Evolutionary conservation across 23 red algal genomes (phyloP), one percentile per base, ranked within the genome.

Genomic region (Gracilaria gracilis): DNA sequence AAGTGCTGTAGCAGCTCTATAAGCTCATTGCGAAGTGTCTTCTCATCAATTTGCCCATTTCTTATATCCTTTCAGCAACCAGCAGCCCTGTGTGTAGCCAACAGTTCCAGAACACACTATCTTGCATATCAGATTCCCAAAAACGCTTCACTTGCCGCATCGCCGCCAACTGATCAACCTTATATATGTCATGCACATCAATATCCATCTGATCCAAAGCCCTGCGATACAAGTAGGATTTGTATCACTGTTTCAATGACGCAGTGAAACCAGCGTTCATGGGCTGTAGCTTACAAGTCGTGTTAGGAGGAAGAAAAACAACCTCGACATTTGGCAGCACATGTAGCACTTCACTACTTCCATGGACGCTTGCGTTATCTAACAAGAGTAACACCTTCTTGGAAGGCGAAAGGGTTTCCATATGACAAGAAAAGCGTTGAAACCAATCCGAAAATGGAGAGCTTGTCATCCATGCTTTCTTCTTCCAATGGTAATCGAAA

Each of bases 381-480:
- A 74, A 4, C 16, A 74, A 13, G 9, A 74, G 39, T 4, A 25
- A 20, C 1, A 74, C 17, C 24, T 74, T 74, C 23, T 17, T 3
- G 1, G 17, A 17, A 31, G 67, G 24, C 9, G 67, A n/a, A 2
- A 15, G 5, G 5, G 42, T 11, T 3, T 21, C 23, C 16, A 28
- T 74, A 21, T 28, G 24, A 13, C 3, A 6, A 9, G 14, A 17
- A 74, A 74, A 74, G 7, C 67, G 4, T 21, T 74, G 25, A 3
- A 74, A 21, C 67, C 67, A 74, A 3, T 20, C 14, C 14, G 16
- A 74, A 86, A 9, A 71, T n/a, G 0, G 5, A 0, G 9, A 4
- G 34, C 28, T 0, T n/a, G n/a, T 86, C 82, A 86, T 86, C 61
- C 82, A 86, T 25, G 62, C 37, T 27, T 70, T 72, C 25, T 49